Percentiles rank a stretch among this genome's conserved stretches.
Evolutionary conservation across 495 filamentous ascomycete species (phyloP).

Genomic region (Podospora bellae-mahoneyi): DNA sequence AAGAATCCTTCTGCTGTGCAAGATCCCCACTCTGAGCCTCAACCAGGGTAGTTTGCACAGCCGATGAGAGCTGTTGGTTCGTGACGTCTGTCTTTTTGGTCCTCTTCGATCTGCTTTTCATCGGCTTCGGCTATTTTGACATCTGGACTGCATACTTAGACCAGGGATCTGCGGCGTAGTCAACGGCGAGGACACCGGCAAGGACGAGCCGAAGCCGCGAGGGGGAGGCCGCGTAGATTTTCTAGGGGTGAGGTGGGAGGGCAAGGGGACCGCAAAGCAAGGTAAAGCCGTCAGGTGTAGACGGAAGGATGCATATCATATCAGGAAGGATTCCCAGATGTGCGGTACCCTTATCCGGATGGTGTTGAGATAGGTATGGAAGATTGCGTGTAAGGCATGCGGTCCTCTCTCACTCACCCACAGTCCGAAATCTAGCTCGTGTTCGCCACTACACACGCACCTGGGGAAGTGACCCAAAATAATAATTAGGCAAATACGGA

Average conservation of each 20-base stretch:
- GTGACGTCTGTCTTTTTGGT: too few relatives aligned
- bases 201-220: too few relatives aligned
- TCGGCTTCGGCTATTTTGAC: too few relatives aligned
- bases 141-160: too few relatives aligned
- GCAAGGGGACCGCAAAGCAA: background rate
- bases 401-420: background rate
- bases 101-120: too few relatives aligned
- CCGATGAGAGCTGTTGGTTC: too few relatives aligned
- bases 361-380: background rate
- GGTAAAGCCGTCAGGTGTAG: background rate
- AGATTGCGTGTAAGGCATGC: background rate
- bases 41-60: background rate
- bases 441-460: background rate
- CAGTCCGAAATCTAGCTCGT: background rate
- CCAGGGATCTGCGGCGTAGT: too few relatives aligned
- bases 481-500: background rate
- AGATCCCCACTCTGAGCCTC: background rate
- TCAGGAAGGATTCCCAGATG: background rate
- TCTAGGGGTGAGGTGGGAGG: too few relatives aligned
- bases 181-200: too few relatives aligned
- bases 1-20: background rate
- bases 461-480: background rate
- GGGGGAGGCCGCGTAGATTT: too few relatives aligned
- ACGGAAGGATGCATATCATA: background rate
- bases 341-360: background rate